Evolutionary conservation across 495 filamentous ascomycete genomes (phyloP).

Genomic region (Podospora bellae-mahoneyi): DNA sequence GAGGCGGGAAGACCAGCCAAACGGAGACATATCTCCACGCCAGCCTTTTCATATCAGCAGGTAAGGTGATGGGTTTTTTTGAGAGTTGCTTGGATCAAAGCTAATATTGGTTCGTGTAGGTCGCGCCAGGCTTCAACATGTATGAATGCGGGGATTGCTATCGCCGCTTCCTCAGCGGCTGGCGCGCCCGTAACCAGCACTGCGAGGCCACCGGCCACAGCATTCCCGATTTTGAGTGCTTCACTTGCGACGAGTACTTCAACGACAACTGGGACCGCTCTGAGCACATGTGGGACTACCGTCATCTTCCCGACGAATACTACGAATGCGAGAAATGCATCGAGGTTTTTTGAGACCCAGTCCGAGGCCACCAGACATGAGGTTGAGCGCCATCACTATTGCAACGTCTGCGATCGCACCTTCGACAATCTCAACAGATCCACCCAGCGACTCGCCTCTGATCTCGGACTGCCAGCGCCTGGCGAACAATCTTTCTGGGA

Average conservation of each 20-base stretch:
- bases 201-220: slow-evolving; percentile 22
- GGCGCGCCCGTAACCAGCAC: slow-evolving; percentile 26
- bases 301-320: slow-evolving; percentile 18
- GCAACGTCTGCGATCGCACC: slow-evolving; percentile 26
- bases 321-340: slow-evolving; percentile 28
- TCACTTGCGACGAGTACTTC: slow-evolving; percentile 27
- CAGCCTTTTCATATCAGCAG: neutral
- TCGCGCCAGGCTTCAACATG: slow-evolving; percentile 3
- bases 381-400: slow-evolving; percentile 26
- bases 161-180: slow-evolving; percentile 23
- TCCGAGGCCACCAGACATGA: slow-evolving; percentile 19
- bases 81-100: neutral
- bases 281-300: slow-evolving; percentile 25
- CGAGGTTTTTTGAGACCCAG: slow-evolving; percentile 12
- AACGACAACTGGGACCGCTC: slow-evolving; percentile 2
- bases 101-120: neutral
- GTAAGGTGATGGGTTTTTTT: neutral
- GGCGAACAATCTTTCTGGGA: no score
- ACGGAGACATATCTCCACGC: neutral
- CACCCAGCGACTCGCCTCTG: no score
- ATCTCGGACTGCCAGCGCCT: no score
- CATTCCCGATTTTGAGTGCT: slow-evolving; percentile 25
- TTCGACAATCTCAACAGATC: slow-evolving; percentile 30
- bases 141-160: slow-evolving; percentile 28
- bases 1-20: neutral